A percentile compares a stretch with the other conserved stretches of the same genome.
Conservation (phyloP, 495 filamentous ascomycete species). For the Podospora comata region DNA sequence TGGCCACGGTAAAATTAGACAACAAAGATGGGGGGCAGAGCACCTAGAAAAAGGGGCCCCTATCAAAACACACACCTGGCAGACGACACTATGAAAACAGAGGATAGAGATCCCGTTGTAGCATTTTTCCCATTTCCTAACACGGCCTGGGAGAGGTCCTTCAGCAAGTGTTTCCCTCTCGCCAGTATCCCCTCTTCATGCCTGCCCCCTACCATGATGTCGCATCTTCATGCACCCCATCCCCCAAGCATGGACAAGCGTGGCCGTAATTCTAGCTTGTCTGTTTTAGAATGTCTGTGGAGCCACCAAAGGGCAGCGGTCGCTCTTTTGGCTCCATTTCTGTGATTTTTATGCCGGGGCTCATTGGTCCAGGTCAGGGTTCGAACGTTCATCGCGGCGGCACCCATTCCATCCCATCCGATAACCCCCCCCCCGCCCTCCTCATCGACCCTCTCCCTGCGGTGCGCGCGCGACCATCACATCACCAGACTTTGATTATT, state of each 20-base stretch:
- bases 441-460: neutral
- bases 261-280: constrained; percentile 1
- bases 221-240: neutral
- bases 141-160: neutral
- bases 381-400: neutral
- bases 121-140: neutral
- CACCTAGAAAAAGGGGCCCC: neutral
- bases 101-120: neutral
- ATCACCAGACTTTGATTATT: constrained; percentile 1
- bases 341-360: constrained; percentile 11
- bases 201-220: neutral
- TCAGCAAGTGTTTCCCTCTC: no score
- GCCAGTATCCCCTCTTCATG: neutral
- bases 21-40: neutral
- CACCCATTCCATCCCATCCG: neutral
- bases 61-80: neutral
- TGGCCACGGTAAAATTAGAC: constrained; percentile 4
- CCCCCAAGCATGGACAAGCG: neutral
- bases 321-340: constrained; percentile 11
- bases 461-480: constrained; percentile 1
- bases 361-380: constrained; percentile 5
- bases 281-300: constrained; percentile 10
- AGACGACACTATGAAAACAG: neutral
- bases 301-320: constrained; percentile 1
- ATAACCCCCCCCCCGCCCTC: neutral